Percentiles rank a stretch among this genome's conserved stretches.
These are phyloP conservation scores for Cladosporium phlei DNA, from an alignment of 2,329 filamentous ascomycete species.

Conservation along the genomic window DNA sequence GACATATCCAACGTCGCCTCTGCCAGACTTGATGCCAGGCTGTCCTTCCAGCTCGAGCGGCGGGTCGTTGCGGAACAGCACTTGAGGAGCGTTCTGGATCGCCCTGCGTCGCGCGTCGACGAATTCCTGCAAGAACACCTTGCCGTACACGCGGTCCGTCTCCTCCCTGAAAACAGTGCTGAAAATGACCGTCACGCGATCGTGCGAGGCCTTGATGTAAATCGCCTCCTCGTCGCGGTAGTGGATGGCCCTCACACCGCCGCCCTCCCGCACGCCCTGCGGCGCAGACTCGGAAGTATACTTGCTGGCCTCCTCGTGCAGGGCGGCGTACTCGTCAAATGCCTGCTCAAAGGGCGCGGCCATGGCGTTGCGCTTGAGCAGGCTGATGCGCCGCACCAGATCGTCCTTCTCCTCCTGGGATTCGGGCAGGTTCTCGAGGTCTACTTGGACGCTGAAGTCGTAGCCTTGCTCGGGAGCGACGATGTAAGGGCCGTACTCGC, in stretches of 20 bases:
- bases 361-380: constrained; percentile 98
- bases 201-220: constrained; percentile 95
- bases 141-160: constrained; percentile 94
- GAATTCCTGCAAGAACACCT: constrained; percentile 98
- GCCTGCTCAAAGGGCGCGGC: constrained; percentile 96
- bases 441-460: constrained; percentile 89
- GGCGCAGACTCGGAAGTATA: constrained; percentile 93
- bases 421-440: constrained; percentile 79
- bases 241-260: constrained; percentile 91
- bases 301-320: constrained; percentile 83
- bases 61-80: constrained; percentile 90
- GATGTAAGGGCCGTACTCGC: constrained; percentile 92
- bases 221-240: constrained; percentile 99
- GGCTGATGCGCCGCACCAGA: constrained; percentile 76
- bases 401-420: constrained; percentile 83
- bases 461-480: constrained; percentile 83
- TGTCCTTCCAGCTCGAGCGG: constrained; percentile 86
- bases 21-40: constrained; percentile 71
- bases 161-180: constrained; percentile 97
- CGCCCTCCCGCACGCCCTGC: constrained; percentile 82
- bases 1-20: constrained; percentile 90
- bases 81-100: constrained; percentile 97
- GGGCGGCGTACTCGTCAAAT: constrained; percentile 82
- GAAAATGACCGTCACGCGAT: constrained; percentile 98
- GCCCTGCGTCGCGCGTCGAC: constrained; percentile 91